Evolutionary conservation across 495 filamentous ascomycete species (phyloP), one percentile per base, ranked within the genome.

Genomic region (Penicillium maclennaniae): DNA sequence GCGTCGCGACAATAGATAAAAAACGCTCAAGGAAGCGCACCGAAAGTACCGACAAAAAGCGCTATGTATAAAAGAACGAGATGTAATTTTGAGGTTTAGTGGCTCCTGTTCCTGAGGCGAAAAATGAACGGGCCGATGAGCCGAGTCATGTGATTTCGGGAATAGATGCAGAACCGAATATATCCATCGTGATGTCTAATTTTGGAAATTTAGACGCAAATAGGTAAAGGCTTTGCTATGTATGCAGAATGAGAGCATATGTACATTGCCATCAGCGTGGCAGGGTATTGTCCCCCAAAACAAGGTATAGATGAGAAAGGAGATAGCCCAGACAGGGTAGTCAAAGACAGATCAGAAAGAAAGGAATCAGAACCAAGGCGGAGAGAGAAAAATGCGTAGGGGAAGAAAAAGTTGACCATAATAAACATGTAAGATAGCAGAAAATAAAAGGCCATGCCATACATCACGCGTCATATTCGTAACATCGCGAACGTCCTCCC

Each of bases 111-210:
- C 49, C 40, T 49, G 54, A 26, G 49, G 52, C 58, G 53, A 67
- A 62, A 65, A 60, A 57, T 50, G 51, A 45, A 45, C 56, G 53
- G 43, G 47, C 58, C 44, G 54, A 53, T 45, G 36, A 41, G 34
- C 55, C 53, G 55, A 65, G 49, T 70, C 69, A 72, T 47, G 65
- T 72, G 69, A 67, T 12, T 38, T 43, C 47, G 43, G 49, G 1
- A 47, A 6, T 19, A 17, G 38, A 40, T 40, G 38, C 20, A 20
- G 38, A 16, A 6, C 38, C n/a, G 38, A 20, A 20, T 19, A 10
- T 40, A 7, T 16, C 8, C n/a, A 20, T 14, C 14, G n/a, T n/a
- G n/a, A n/a, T n/a, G n/a, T n/a, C 6, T 15, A 6, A 16, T 16
- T 16, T 19, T 7, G 20, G 37, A 40, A n/a, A 40, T 40, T 7